Percentiles rank a stretch among this genome's conserved stretches.
Conservation (phyloP, 1,139 yeast species). For the Pichiaceae sp. region DNA sequence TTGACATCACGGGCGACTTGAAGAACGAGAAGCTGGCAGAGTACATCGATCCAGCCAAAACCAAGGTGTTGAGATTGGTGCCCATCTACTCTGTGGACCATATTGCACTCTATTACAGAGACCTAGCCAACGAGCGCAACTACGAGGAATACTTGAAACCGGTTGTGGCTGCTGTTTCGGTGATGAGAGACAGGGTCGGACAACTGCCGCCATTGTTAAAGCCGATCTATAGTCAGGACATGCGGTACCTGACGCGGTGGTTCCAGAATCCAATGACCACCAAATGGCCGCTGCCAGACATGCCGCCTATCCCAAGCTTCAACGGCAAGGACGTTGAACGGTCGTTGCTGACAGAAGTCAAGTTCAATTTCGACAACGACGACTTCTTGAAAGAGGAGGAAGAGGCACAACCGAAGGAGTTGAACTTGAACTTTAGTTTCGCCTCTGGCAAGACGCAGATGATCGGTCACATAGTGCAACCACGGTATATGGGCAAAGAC, state of each 20-base stretch:
- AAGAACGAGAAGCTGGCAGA: constrained; percentile 13
- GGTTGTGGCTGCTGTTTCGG: constrained; percentile 76
- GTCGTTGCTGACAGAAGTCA: constrained; percentile 71
- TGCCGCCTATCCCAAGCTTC: constrained; percentile 55
- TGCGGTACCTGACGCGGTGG: constrained; percentile 58
- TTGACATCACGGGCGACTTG: constrained; percentile 63
- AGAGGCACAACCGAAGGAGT: constrained; percentile 15
- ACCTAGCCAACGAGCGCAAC: constrained; percentile 25
- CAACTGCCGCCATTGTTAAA: constrained; percentile 70
- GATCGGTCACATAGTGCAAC: constrained; percentile 24
- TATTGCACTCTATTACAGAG: constrained; percentile 36
- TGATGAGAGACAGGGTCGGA: constrained; percentile 79
- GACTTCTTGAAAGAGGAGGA: constrained; percentile 34
- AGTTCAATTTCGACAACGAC: constrained; percentile 49
- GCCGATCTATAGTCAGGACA: constrained; percentile 63
- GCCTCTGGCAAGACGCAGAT: constrained; percentile 26
- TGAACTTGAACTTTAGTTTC: constrained; percentile 18
- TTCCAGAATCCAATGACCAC: constrained; percentile 16
- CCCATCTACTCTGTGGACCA: constrained; percentile 84
- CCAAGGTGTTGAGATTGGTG: constrained; percentile 54
- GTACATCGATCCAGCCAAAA: constrained; percentile 25
- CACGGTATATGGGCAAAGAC: constrained; percentile 16
- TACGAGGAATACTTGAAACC: constrained; percentile 45
- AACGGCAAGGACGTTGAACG: constrained; percentile 69
- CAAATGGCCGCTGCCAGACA: constrained; percentile 75